These are phyloP conservation scores for Malassezia dermatis DNA, from an alignment of 1,284 basidiomycete genomes.

Conservation along the genomic window DNA sequence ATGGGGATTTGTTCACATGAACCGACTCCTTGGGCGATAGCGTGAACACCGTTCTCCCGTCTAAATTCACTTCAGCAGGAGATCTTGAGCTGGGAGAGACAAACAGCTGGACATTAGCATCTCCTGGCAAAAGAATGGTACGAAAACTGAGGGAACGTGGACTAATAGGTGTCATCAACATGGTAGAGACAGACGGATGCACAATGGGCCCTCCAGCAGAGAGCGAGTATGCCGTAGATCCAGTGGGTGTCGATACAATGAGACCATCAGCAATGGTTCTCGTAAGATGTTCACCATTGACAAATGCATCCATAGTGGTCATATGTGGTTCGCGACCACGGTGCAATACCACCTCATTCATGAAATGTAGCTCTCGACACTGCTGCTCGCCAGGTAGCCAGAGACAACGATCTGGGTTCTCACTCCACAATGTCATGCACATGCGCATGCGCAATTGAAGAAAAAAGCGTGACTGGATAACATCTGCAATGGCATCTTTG, in stretches of 20 bases:
- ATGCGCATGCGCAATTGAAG: constrained; percentile 36
- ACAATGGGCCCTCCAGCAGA: constrained; percentile 93
- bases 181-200: constrained; percentile 77
- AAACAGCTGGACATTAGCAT: constrained; percentile 68
- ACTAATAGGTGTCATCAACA: constrained; percentile 87
- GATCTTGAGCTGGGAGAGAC: constrained; percentile 74
- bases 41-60: constrained; percentile 71
- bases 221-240: constrained; percentile 90
- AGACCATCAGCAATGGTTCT: constrained; percentile 80
- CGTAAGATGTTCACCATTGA: constrained; percentile 89
- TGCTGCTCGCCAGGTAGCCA: constrained; percentile 12
- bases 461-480: constrained; percentile 27
- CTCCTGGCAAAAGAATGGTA: constrained; percentile 74
- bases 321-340: constrained; percentile 81
- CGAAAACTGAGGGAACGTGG: constrained; percentile 85
- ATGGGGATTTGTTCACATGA: constrained; percentile 70
- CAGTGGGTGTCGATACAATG: constrained; percentile 89
- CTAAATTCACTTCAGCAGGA: constrained; percentile 79
- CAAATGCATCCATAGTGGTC: constrained; percentile 84
- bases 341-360: constrained; percentile 92
- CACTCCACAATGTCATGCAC: constrained; percentile 7
- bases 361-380: constrained; percentile 72
- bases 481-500: constrained; percentile 26
- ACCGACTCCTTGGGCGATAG: constrained; percentile 74
- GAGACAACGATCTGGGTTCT: constrained; percentile 2